phyloP scores from a whole-genome alignment of 768 basidiomycete species.

The Krasilnikovozyma curviuscula region DNA sequence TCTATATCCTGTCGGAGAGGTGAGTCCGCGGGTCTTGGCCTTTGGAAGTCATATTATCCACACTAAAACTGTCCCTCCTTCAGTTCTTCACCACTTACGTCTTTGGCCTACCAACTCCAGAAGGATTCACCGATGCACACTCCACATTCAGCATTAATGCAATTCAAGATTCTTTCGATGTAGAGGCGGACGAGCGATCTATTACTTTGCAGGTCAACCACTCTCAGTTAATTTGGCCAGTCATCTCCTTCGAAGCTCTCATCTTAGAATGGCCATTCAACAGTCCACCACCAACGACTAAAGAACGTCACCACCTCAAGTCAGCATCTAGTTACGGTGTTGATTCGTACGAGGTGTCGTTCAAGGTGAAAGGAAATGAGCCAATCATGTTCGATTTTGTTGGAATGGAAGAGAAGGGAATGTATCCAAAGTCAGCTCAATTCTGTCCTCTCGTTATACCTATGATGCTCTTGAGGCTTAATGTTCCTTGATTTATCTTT shows the following conservation, averaged over 20 bases:
- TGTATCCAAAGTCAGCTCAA: background rate
- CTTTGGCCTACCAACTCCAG: background rate
- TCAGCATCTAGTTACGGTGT: background rate
- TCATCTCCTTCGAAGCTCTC: conserved; percentile 3
- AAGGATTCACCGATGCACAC: background rate
- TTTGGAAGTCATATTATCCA: background rate
- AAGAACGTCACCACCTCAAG: conserved; percentile 6
- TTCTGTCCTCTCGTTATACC: background rate
- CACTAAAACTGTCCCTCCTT: background rate
- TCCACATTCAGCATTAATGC: conserved; percentile 2
- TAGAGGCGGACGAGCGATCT: background rate
- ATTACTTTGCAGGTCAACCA: background rate
- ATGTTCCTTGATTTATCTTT: background rate
- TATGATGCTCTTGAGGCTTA: background rate
- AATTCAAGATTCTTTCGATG: background rate
- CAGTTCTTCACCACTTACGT: conserved; percentile 8
- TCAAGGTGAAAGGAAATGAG: background rate
- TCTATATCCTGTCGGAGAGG: conserved; percentile 1
- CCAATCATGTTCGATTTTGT: conserved; percentile 5
- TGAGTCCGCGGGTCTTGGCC: background rate
- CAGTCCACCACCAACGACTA: background rate
- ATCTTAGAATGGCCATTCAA: conserved; percentile 11
- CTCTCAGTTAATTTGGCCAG: conserved; percentile 5
- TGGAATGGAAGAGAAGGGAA: conserved; percentile 7
- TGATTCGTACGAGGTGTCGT: conserved; percentile 2